Percentiles rank a stretch among this genome's conserved stretches.
Evolutionary conservation across 768 basidiomycete genomes (phyloP).

Genomic region (Russula compacta): DNA sequence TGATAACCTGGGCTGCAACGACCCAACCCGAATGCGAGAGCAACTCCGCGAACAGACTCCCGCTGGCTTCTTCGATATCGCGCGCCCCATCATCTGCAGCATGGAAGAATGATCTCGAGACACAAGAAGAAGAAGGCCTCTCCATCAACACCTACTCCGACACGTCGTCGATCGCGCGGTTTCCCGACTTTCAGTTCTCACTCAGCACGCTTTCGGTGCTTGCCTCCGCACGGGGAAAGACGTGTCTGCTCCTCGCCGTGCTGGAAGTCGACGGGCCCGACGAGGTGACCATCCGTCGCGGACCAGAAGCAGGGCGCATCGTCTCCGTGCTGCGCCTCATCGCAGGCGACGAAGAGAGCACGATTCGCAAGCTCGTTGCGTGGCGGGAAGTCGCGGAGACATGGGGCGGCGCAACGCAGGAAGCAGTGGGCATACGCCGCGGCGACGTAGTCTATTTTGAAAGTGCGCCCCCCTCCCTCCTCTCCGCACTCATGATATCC

Average conservation of each 20-base stretch:
- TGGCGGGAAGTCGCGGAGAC: constrained; percentile 70
- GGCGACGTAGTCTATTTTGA: constrained; percentile 67
- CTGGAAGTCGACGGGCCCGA: constrained; percentile 76
- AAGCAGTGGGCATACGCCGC: constrained; percentile 41
- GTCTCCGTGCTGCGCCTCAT: constrained; percentile 62
- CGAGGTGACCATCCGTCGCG: constrained; percentile 55
- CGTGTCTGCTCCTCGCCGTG: constrained; percentile 52
- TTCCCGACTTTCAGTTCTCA: constrained; percentile 68
- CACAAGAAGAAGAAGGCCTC: constrained; percentile 26
- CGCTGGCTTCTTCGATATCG: constrained; percentile 12
- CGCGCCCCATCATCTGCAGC: not conserved
- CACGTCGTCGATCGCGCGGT: constrained; percentile 60
- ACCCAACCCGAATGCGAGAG: constrained; percentile 4
- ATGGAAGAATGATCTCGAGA: constrained; percentile 1
- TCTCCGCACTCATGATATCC: too few relatives aligned
- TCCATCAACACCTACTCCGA: constrained; percentile 47
- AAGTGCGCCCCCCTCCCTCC: constrained; percentile 35
- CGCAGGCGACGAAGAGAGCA: constrained; percentile 62
- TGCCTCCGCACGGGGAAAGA: constrained; percentile 30
- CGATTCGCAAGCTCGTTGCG: constrained; percentile 61
- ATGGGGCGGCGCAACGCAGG: constrained; percentile 50
- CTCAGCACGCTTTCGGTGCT: constrained; percentile 51
- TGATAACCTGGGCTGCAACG: constrained; percentile 10
- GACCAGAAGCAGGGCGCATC: constrained; percentile 59
- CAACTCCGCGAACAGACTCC: not conserved